phyloP scores from a whole-genome alignment of 2,329 filamentous ascomycete species.

The Colletotrichum ledebouriae region DNA sequence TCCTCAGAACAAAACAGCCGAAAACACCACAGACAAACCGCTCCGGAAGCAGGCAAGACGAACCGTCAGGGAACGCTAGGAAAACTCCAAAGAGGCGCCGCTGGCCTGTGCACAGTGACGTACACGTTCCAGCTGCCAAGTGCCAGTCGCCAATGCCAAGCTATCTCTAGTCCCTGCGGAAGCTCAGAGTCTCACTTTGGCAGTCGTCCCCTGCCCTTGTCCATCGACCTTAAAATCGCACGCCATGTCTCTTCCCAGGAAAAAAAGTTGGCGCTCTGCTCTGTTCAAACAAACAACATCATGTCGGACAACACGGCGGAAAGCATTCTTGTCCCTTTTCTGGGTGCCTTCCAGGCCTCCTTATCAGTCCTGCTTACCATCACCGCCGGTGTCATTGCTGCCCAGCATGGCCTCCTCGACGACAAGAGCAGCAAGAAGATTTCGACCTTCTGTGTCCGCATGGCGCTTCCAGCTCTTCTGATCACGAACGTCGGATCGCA shows the following conservation, averaged over 20 bases:
- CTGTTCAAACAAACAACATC: background rate
- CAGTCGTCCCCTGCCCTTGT: slow-evolving; percentile 20
- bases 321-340: slow-evolving; percentile 53
- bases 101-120: slow-evolving; percentile 40
- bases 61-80: slow-evolving; percentile 5
- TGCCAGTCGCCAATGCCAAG: slow-evolving; percentile 21
- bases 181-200: background rate
- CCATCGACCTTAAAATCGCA: slow-evolving; percentile 5
- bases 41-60: slow-evolving; percentile 26
- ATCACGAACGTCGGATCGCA: slow-evolving; percentile 60
- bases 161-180: slow-evolving; percentile 22
- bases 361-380: slow-evolving; percentile 63
- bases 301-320: slow-evolving; percentile 36
- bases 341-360: slow-evolving; percentile 61
- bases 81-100: slow-evolving; percentile 14
- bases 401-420: slow-evolving; percentile 55
- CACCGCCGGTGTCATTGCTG: slow-evolving; percentile 57
- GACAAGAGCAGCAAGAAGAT: slow-evolving; percentile 54
- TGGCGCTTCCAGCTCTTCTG: slow-evolving; percentile 62
- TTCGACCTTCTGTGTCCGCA: slow-evolving; percentile 61
- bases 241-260: background rate
- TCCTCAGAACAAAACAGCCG: background rate
- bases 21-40: slow-evolving; percentile 8
- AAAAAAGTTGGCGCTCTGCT: background rate
- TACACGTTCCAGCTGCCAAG: slow-evolving; percentile 35